Evolutionary conservation across 345 rosid species (phyloP).

Genomic region (Brassica nigra): DNA sequence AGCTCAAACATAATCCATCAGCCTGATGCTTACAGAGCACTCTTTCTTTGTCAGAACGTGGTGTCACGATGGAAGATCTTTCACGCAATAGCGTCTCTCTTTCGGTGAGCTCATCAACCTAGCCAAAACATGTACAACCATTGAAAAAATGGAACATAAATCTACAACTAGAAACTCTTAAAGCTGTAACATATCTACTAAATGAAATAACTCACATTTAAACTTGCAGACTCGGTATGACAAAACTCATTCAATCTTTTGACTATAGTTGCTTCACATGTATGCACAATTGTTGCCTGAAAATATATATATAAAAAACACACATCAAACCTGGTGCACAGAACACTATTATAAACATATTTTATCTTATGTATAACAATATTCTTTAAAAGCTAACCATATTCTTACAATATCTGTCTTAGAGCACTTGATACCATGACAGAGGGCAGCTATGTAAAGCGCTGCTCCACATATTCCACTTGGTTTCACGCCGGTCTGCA

Average conservation of each 20-base stretch:
- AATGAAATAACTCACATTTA: conserved; percentile 58
- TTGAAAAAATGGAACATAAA: not conserved
- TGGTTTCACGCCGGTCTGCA: no score
- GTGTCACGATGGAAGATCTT: conserved; percentile 15
- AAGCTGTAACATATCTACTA: not conserved
- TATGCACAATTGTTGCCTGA: conserved; percentile 76
- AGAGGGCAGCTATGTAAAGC: no score
- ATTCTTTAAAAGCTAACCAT: conserved; percentile 45
- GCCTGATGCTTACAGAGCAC: conserved; percentile 67
- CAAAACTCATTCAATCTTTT: conserved; percentile 88
- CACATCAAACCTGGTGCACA: not conserved
- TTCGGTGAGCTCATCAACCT: conserved; percentile 65
- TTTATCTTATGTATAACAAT: not conserved
- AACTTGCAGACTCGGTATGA: conserved; percentile 75
- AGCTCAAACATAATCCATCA: conserved; percentile 65
- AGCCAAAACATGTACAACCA: conserved; percentile 2
- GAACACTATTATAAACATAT: no score
- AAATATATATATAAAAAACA: conserved; percentile 7
- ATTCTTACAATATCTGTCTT: conserved; percentile 39
- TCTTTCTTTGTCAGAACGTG: conserved; percentile 36
- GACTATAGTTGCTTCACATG: conserved; percentile 88
- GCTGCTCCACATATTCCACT: no score
- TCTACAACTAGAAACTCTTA: not conserved
- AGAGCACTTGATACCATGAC: no score
- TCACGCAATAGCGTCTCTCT: conserved; percentile 49